These are phyloP conservation scores for Platanus orientalis DNA, from an alignment of 164 flowering plant genomes.

Conservation along the genomic window DNA sequence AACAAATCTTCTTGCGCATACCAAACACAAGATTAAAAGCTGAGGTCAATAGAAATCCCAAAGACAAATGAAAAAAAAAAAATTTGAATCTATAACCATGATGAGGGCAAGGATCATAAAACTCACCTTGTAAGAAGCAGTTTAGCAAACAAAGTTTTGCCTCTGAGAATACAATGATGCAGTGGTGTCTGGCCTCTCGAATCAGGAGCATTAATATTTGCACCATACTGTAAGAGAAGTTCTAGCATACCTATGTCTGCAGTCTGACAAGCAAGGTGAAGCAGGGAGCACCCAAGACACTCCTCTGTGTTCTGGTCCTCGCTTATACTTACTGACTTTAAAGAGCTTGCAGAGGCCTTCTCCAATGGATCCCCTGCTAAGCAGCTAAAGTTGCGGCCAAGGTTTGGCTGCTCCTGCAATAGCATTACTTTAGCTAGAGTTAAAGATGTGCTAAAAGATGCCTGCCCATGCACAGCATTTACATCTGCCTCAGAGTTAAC, in stretches of 20 bases:
- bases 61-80: not conserved
- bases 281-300: slow-evolving; percentile 38
- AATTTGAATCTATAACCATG: not conserved
- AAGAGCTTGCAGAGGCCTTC: slow-evolving; percentile 18
- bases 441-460: slow-evolving; percentile 18
- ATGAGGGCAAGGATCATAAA: not conserved
- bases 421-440: slow-evolving; percentile 38
- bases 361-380: slow-evolving; percentile 18
- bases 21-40: too few species aligned
- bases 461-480: slow-evolving; percentile 36
- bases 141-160: slow-evolving; percentile 47
- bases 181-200: slow-evolving; percentile 69
- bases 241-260: slow-evolving; percentile 67
- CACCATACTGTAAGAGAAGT: slow-evolving; percentile 83
- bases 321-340: slow-evolving; percentile 9
- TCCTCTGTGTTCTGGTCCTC: slow-evolving; percentile 25
- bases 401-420: slow-evolving; percentile 38
- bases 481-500: slow-evolving; percentile 44
- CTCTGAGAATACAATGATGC: slow-evolving; percentile 57
- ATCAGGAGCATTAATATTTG: slow-evolving; percentile 61
- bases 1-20: too few species aligned
- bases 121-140: slow-evolving; percentile 63
- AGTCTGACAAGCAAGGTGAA: slow-evolving; percentile 63
- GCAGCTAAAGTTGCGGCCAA: slow-evolving; percentile 22
- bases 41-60: not conserved